Conservation (phyloP, 306 rosid species). For the Heteromeles arbutifolia region DNA sequence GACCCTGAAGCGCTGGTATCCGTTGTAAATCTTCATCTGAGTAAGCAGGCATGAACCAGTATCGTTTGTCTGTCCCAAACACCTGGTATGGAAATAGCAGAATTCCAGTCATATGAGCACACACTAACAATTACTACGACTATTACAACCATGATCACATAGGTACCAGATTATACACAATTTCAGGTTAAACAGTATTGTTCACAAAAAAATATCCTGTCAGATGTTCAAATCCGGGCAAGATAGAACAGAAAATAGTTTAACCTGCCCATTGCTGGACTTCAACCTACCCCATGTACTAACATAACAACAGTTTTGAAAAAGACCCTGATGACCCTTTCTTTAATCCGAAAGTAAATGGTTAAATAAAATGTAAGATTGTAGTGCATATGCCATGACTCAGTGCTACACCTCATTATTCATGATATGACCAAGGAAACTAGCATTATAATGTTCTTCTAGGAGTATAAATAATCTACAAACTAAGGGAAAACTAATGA, state of each 20-base stretch:
- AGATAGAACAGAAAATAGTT: neutral
- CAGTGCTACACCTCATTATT: neutral
- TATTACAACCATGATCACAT: neutral
- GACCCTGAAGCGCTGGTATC: constrained; percentile 93
- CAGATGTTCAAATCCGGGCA: neutral
- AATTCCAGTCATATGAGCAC: neutral
- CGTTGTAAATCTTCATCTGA: constrained; percentile 85
- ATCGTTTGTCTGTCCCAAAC: constrained; percentile 75
- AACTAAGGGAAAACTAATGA: neutral
- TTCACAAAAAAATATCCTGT: neutral
- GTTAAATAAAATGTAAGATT: neutral
- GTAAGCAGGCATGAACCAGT: constrained; percentile 93
- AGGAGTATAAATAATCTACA: neutral
- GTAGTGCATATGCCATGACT: neutral
- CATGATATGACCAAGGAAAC: neutral
- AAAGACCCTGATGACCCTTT: neutral
- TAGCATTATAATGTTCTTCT: neutral
- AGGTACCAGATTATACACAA: neutral
- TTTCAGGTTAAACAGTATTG: neutral
- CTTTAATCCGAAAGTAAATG: neutral
- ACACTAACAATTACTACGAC: neutral
- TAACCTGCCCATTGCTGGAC: neutral
- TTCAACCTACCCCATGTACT: neutral
- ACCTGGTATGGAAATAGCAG: constrained; percentile 48
- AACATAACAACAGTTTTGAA: neutral